Base-by-base conservation (phyloP, 768 basidiomycete genomes). In the Mycena filopes region DNA sequence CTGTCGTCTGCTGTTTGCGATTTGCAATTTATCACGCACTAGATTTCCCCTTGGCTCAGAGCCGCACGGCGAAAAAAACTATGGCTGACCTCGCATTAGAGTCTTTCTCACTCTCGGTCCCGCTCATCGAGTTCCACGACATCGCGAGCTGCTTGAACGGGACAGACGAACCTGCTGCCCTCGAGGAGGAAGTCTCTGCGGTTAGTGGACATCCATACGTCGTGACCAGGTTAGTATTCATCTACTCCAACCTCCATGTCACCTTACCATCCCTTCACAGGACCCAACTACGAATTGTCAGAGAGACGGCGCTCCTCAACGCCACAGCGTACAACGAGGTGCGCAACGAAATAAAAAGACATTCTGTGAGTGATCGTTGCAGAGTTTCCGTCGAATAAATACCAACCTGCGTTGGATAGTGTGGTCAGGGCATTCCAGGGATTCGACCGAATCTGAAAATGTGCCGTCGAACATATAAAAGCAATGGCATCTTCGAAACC, bases 131-230 rank as follows among this genome's bases (percentile, higher is more conserved):
- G 60, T 79, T 80, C 48, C 73, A 78, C 33, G 68, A 69, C 36
- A 70, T 75, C n/a, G 45, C 71, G 3, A 74, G 21, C 42, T 23
- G 29, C 46, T 5, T 20, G 11, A 18, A 29, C 43, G 36, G 42
- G 36, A 33, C 45, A n/a, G 46, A 55, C 15, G 69, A n/a, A n/a
- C n/a, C n/a, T n/a, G n/a, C n/a, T n/a, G n/a, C n/a, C n/a, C n/a
- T n/a, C n/a, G n/a, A 68, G 12, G 20, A 45, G 15, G 66, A 71
- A 38, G 67, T 57, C n/a, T 47, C 72, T 2, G 65, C 67, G 25
- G 60, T 74, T 12, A 57, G 67, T n/a, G 63, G 62, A 5, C 80
- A 79, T 60, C 81, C 81, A 4, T 79, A 79, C 42, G 68, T 82
- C 38, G 71, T 79, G 20, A 79, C 80, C 36, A 76, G 78, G 79